Evolutionary conservation across 768 basidiomycete genomes (phyloP).

Genomic region (Cyathus striatus): DNA sequence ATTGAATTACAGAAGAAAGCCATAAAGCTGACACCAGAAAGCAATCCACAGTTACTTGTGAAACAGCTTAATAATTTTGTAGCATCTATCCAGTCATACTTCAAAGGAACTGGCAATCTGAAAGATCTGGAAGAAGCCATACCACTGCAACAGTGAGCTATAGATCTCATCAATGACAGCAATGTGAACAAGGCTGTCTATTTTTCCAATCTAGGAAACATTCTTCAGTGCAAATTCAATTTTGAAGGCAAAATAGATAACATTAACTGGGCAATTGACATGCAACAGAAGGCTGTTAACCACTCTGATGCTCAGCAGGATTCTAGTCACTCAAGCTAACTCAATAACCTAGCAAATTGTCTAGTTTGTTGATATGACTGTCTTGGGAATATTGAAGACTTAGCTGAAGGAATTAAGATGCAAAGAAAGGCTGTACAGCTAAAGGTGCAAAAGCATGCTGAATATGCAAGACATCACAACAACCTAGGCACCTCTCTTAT

Average conservation of each 20-base stretch:
- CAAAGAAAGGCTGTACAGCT: constrained; percentile 1
- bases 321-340: background rate
- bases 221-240: constrained; percentile 7
- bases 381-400: background rate
- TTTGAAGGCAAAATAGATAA: constrained; percentile 8
- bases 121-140: background rate
- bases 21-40: too few species aligned
- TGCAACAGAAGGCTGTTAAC: constrained; percentile 3
- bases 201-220: constrained; percentile 6
- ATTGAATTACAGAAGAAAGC: too few species aligned
- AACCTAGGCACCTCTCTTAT: background rate
- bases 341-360: background rate
- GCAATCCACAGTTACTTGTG: too few species aligned
- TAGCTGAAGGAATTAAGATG: background rate
- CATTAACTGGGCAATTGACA: constrained; percentile 8
- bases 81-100: too few species aligned
- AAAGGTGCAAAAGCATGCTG: background rate
- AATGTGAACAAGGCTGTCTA: background rate
- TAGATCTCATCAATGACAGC: background rate
- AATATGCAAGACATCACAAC: background rate
- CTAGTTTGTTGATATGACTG: background rate
- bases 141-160: background rate
- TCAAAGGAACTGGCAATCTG: too few species aligned
- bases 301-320: background rate
- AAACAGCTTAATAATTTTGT: too few species aligned